Evolutionary conservation across 2,329 filamentous ascomycete species (phyloP).

Genomic region (Davidsoniella virescens): DNA sequence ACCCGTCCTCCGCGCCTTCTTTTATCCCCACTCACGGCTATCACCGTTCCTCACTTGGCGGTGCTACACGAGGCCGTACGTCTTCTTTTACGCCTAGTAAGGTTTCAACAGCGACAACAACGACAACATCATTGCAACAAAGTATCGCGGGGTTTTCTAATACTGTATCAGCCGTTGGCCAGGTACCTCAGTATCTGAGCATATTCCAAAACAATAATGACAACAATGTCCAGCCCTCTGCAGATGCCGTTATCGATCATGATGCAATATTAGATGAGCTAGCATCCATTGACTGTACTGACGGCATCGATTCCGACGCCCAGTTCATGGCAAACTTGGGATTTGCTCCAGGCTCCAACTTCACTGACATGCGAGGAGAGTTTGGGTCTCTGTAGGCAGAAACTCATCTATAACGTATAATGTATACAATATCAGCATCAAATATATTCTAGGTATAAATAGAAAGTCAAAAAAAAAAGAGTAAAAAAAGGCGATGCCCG

Average conservation of each 20-base stretch:
- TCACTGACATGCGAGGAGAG: constrained; percentile 33
- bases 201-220: neutral
- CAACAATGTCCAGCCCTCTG: neutral
- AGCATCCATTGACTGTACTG: constrained; percentile 32
- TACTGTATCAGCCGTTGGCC: constrained; percentile 4
- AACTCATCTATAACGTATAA: too few species aligned
- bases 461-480: neutral
- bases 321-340: constrained; percentile 53
- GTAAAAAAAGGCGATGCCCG: neutral
- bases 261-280: constrained; percentile 37
- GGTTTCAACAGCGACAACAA: neutral
- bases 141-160: too few species aligned
- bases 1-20: neutral
- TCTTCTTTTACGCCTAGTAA: constrained; percentile 3
- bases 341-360: constrained; percentile 44
- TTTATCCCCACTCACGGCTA: constrained; percentile 4
- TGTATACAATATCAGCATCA: neutral
- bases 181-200: constrained; percentile 5
- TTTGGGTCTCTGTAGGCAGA: constrained; percentile 19
- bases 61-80: neutral
- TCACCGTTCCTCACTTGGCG: neutral
- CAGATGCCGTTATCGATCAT: constrained; percentile 24
- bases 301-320: constrained; percentile 36
- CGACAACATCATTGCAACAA: neutral
- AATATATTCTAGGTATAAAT: neutral